Evolutionary conservation across 2,329 filamentous ascomycete genomes (phyloP).

Genomic region (Rosellinia necatrix): DNA sequence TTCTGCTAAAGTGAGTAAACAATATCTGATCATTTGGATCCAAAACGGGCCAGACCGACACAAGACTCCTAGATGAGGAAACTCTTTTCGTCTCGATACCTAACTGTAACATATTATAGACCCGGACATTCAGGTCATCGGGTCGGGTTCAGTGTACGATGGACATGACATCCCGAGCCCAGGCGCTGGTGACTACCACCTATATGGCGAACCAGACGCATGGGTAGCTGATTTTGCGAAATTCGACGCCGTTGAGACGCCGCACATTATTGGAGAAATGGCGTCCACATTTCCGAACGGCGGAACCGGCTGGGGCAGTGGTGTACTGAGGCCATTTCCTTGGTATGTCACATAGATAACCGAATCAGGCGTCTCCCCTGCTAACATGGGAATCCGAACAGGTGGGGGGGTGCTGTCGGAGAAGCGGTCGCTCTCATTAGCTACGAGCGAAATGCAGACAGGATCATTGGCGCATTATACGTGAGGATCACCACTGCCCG

Average conservation of each 20-base stretch:
- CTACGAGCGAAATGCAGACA: slow-evolving; percentile 67
- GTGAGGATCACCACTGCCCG: slow-evolving; percentile 31
- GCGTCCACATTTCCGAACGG: slow-evolving; percentile 58
- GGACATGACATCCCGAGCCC: slow-evolving; percentile 47
- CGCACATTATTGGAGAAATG: slow-evolving; percentile 50
- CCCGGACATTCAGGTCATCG: slow-evolving; percentile 61
- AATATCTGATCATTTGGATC: not conserved
- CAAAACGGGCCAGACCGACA: not conserved
- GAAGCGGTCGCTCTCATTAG: slow-evolving; percentile 70
- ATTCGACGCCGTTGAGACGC: slow-evolving; percentile 54
- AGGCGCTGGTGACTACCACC: slow-evolving; percentile 55
- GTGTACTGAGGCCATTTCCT: slow-evolving; percentile 51
- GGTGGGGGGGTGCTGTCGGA: slow-evolving; percentile 63
- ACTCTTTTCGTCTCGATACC: not conserved
- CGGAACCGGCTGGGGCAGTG: slow-evolving; percentile 51
- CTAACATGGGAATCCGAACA: slow-evolving; percentile 17
- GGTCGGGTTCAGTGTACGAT: slow-evolving; percentile 52
- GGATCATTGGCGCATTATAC: slow-evolving; percentile 58
- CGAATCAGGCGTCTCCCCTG: not conserved
- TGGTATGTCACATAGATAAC: slow-evolving; percentile 41
- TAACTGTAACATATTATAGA: slow-evolving; percentile 36
- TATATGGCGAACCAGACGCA: slow-evolving; percentile 56
- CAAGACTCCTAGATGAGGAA: not conserved
- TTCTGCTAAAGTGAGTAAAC: slow-evolving; percentile 11
- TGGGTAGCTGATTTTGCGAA: slow-evolving; percentile 55